Base-by-base conservation (phyloP, 768 basidiomycete genomes). In the Austroboletus eburneus region DNA sequence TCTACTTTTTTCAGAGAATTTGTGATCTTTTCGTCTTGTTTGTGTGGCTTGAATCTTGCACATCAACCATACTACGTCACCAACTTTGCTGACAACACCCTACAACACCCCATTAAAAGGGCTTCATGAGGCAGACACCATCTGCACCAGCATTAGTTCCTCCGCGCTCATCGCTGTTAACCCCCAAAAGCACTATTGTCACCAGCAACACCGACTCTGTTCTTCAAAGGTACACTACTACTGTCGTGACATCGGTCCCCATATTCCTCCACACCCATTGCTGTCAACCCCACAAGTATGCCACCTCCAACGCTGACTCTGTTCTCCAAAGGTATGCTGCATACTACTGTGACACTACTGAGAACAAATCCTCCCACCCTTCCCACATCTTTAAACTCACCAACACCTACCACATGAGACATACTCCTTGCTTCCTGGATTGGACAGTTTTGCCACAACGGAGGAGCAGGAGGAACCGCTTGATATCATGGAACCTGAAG, bases 301-400 rank as follows among this genome's bases (percentile, higher is more conserved):
- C 95, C 35, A 52, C 84, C 14, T 79, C 81, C 44, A 95, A 91
- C 57, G 81, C 87, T 52, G 93, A 97, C 70, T 80, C 86, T 0
- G 69, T 88, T 25, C 70, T 97, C 24, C 80, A 89, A 65, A 85
- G 87, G 63, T 96, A 96, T 62, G 85, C 90, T 3, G 75, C 84
- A 17, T 85, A 94, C 58, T 91, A 93, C 62, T 77, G 90, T 34
- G 82, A 90, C 57, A 83, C 87, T 5, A 70, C 76, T 10, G 76
- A 78, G n/a, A n/a, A n/a, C n/a, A n/a, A n/a, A n/a, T n/a, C n/a
- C n/a, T n/a, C n/a, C n/a, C n/a, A n/a, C n/a, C 78, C 83, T 27
- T 95, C 95, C 2, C 95, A 99, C 59, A 82, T 98, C 36, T 98
- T 95, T 64, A 86, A 93, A 59, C 74, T 91, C 39, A 88, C 91